These are phyloP conservation scores for Sisymbrium irio DNA, from an alignment of 345 rosid genomes.

Conservation along the genomic window DNA sequence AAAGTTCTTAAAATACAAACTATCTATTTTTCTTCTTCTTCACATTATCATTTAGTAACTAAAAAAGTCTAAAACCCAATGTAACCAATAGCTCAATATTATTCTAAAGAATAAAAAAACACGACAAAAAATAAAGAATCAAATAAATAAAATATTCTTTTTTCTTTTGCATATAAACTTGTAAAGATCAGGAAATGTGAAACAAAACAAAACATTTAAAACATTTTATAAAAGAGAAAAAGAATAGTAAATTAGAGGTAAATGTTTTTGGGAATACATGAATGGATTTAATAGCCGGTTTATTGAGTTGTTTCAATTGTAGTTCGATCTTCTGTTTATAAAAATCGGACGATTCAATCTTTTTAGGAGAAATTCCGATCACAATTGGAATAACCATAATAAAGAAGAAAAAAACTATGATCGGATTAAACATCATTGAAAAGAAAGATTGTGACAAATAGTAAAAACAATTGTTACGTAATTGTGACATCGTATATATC, in stretches of 20 bases:
- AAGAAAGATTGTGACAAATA: neutral
- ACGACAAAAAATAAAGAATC: neutral
- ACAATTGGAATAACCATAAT: neutral
- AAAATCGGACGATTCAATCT: neutral
- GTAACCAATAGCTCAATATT: neutral
- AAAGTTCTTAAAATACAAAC: neutral
- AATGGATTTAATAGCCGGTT: conserved; percentile 55
- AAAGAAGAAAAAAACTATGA: neutral
- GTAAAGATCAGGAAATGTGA: neutral
- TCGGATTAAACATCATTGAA: neutral
- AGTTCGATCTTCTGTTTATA: conserved; percentile 36
- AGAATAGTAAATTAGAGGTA: neutral
- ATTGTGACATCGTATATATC: neutral
- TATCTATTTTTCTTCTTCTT: neutral
- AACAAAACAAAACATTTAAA: neutral
- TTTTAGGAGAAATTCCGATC: neutral
- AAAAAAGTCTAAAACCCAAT: neutral
- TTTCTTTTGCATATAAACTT: neutral
- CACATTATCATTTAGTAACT: neutral
- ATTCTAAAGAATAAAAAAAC: neutral
- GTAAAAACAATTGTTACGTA: neutral
- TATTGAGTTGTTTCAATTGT: conserved; percentile 56
- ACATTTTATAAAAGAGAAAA: neutral
- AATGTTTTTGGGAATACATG: conserved; percentile 35
- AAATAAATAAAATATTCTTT: neutral